Base-by-base conservation (phyloP, 2,329 filamentous ascomycete genomes). In the Exophiala phaeomuriformis region DNA sequence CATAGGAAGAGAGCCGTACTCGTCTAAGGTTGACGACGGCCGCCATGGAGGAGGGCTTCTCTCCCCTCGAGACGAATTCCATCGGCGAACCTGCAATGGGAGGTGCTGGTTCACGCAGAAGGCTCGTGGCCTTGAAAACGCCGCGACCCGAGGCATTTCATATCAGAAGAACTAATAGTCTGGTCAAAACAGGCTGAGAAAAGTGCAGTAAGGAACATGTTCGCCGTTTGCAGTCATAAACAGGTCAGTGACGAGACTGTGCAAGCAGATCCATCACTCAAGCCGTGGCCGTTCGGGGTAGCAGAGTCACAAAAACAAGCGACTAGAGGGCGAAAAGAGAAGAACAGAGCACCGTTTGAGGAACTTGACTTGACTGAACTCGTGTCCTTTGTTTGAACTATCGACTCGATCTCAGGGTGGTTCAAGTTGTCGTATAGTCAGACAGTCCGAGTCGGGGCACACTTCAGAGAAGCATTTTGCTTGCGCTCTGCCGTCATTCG, bases 11-110 rank as follows among this genome's bases (percentile, higher is more conserved):
- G 27, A 30, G 1, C 55, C 72, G 62, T 75, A 81, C 78, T 83
- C 78, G 68, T 84, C 81, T 48, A 84, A 71, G 35, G 78, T 75
- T 19, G 75, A 76, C 37, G 77, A 77, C 43, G 80, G 79, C 47
- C 79, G 70, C 79, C 80, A 83, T 64, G 76, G 73, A 1, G 80
- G 79, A 46, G 75, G 74, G 31, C 53, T 66, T 43, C 68, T 63
- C 36, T 10, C 49, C 9, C 61, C 41, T 35, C 58, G 51, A 53
- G 58, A 47, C 54, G 59, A 59, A 29, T 35, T 28, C 46, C 51
- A 54, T 53, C 51, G 44, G 31, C 42, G 43, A 35, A 10, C 27
- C 32, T 41, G 46, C 3, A 35, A 8, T 35, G 29, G 12, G 37
- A 42, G 45, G 31, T 10, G 39, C 41, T 37, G 37, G 49, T 41